Base-by-base conservation (phyloP, 495 filamentous ascomycete genomes). In the Aspergillus sclerotiicarbonarius region DNA sequence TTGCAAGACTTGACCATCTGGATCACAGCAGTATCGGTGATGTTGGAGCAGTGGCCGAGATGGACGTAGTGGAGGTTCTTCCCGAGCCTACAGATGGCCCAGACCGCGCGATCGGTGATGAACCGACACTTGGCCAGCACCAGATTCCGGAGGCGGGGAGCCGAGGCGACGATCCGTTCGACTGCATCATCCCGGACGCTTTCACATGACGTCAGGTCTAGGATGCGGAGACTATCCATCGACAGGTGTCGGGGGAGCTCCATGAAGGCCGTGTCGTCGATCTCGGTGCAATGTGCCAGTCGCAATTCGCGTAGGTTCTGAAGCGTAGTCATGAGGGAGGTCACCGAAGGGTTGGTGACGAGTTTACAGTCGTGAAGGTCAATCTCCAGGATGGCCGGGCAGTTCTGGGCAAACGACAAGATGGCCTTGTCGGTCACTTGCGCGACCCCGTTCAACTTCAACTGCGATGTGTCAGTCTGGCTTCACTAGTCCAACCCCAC, bases 41-140 rank as follows among this genome's bases (percentile, higher is more conserved):
- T 91, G 41, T 91, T 82, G 15, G 83, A 82, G 70, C 95, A 99
- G 68, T 99, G 95, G 2, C 95, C 95, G 6, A 99, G 79, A 64
- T 98, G 95, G 48, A 99, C 85, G 67, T 92, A 96, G 70, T 99
- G 95, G 20, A 99, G 72, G 61, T 98, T 98, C 78, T 96, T 98
- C 51, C 92, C 91, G 15, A 99, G 81, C 58, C 83, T 86, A 46
- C 90, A 88, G 60, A 98, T 97, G 32, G 92, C 87, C 48, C 79
- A 67, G n/a, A 98, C 92, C 8, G 91, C 87, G 51, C 86, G 82
- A 73, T 98, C 94, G 10, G 95, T 97, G 62, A 99, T 87, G 57
- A 90, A 87, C 56, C 86, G 82, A 71, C 95, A 99, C 71, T 99
- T 99, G 49, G 91, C 90, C 19, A 99, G 81, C 9, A 98, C 90